These are phyloP conservation scores for Fusarium sp. DNA, from an alignment of 2,329 filamentous ascomycete species.

Conservation along the genomic window DNA sequence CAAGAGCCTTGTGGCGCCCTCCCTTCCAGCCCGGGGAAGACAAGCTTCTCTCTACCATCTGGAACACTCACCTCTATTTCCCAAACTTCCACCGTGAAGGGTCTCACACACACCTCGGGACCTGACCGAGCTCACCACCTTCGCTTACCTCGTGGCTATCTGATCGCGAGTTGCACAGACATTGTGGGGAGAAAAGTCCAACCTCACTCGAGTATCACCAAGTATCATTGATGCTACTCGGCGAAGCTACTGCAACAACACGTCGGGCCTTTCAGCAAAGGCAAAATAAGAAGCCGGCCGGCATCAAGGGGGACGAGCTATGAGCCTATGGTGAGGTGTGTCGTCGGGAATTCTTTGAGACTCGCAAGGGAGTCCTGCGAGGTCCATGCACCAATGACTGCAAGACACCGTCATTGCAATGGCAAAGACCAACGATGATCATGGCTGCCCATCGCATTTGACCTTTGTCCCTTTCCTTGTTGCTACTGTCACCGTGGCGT, in stretches of 20 bases:
- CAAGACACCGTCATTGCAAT: slow-evolving; percentile 25
- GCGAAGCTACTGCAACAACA: background rate
- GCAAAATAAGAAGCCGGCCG: slow-evolving; percentile 4
- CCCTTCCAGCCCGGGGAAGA: background rate
- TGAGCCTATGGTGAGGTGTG: background rate
- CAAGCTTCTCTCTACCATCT: background rate
- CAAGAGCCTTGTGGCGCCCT: slow-evolving; percentile 9
- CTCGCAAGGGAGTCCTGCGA: slow-evolving; percentile 24
- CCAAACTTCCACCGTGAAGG: background rate
- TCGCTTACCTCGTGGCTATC: slow-evolving; percentile 7
- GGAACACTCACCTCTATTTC: slow-evolving; percentile 2
- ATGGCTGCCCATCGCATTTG: slow-evolving; percentile 3
- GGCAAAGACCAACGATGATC: slow-evolving; percentile 1
- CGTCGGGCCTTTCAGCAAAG: slow-evolving; percentile 4
- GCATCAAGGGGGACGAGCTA: background rate
- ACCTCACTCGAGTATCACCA: background rate
- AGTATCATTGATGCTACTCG: slow-evolving; percentile 14
- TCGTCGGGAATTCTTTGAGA: slow-evolving; percentile 1
- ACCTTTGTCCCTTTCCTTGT: slow-evolving; percentile 16
- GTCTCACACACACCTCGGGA: background rate
- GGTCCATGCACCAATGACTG: slow-evolving; percentile 18
- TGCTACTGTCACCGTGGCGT: slow-evolving; percentile 25
- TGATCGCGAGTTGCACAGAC: slow-evolving; percentile 3
- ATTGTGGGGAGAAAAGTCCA: background rate
- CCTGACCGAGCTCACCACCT: slow-evolving; percentile 12